Evolutionary conservation across 2,329 filamentous ascomycete species (phyloP).

Genomic region (Alternaria brassicicola): DNA sequence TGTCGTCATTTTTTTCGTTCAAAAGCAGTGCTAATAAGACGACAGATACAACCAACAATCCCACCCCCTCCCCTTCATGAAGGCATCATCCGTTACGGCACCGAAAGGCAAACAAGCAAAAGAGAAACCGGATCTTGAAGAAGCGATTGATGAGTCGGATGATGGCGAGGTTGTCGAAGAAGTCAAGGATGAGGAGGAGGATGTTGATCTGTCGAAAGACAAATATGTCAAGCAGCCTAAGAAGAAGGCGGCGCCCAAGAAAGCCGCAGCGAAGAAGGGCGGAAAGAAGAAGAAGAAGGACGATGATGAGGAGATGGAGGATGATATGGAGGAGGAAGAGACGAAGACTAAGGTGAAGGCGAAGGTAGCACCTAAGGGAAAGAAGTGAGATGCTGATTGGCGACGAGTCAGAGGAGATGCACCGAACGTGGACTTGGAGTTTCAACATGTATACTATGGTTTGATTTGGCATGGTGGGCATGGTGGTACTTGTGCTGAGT

Average conservation of each 20-base stretch:
- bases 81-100: constrained; percentile 76
- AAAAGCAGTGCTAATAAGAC: constrained; percentile 21
- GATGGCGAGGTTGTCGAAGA: constrained; percentile 58
- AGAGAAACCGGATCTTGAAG: constrained; percentile 91
- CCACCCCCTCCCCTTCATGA: constrained; percentile 95
- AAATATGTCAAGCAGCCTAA: constrained; percentile 96
- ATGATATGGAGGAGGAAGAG: constrained; percentile 27
- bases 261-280: constrained; percentile 54
- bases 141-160: constrained; percentile 92
- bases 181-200: constrained; percentile 69
- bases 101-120: constrained; percentile 69
- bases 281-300: constrained; percentile 48
- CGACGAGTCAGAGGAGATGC: no score
- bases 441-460: no score
- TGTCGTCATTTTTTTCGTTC: no score
- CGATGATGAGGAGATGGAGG: constrained; percentile 40
- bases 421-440: no score
- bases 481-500: no score
- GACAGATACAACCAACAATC: constrained; percentile 80
- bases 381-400: constrained; percentile 4
- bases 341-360: constrained; percentile 56
- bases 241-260: constrained; percentile 63
- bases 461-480: no score
- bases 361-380: constrained; percentile 46
- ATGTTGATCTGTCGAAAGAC: constrained; percentile 87